Conservation (phyloP, 306 rosid species). For the Trifolium subterraneum region DNA sequence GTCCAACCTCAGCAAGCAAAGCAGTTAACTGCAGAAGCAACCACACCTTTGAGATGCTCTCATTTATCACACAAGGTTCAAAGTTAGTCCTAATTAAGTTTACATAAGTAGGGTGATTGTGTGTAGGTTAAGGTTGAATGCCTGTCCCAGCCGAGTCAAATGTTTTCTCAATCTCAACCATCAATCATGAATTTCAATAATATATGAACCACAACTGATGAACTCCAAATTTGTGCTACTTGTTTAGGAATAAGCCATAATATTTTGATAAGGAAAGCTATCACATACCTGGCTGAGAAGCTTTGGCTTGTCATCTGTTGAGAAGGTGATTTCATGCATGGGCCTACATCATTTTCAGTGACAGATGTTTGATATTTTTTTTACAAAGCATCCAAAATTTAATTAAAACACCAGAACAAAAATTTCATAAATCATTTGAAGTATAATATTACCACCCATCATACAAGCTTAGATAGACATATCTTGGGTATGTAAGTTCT, state of each 20-base stretch:
- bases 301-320: conserved; percentile 96
- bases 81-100: conserved; percentile 27
- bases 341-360: conserved; percentile 73
- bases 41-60: conserved; percentile 33
- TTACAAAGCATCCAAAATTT: conserved; percentile 18
- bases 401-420: conserved; percentile 30
- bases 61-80: conserved; percentile 20
- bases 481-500: conserved; percentile 36
- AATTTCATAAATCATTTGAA: conserved; percentile 35
- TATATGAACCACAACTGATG: conserved; percentile 5
- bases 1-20: conserved; percentile 94
- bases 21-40: conserved; percentile 80
- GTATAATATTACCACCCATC: conserved; percentile 8
- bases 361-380: conserved; percentile 29
- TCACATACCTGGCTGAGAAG: conserved; percentile 90
- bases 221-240: conserved; percentile 6
- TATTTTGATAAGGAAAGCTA: conserved; percentile 21
- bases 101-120: conserved; percentile 28
- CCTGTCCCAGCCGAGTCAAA: conserved; percentile 32
- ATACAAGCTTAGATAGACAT: conserved; percentile 31
- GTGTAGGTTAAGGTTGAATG: conserved; percentile 7
- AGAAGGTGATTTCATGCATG: conserved; percentile 96
- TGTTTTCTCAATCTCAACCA: conserved; percentile 21
- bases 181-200: background rate
- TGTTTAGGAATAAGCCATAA: conserved; percentile 1